Conservation (phyloP, 495 filamentous ascomycete genomes). For the Amniculicola lignicola region DNA sequence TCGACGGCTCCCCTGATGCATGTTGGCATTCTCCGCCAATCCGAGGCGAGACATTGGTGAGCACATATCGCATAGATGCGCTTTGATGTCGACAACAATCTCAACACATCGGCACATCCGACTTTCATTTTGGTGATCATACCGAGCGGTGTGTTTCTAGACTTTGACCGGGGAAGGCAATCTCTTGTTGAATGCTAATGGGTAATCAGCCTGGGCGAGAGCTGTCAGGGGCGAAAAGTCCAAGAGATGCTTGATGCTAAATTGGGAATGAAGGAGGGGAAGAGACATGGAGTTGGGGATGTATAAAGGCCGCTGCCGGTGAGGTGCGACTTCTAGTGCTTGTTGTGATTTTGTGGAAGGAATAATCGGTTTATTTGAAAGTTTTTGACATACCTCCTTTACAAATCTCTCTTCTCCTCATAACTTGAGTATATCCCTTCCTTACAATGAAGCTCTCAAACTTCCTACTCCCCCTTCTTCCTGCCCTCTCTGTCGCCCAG, state of each 20-base stretch:
- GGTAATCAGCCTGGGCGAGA: constrained; percentile 8
- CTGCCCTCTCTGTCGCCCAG: constrained; percentile 13
- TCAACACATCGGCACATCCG: not conserved
- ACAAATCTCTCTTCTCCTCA: not conserved
- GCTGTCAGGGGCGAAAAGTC: not conserved
- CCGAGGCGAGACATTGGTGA: constrained; percentile 1
- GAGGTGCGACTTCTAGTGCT: not conserved
- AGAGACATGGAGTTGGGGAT: not conserved
- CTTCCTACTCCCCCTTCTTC: constrained; percentile 1
- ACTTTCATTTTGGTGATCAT: not conserved
- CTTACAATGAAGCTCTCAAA: constrained; percentile 31
- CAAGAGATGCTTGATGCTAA: not conserved
- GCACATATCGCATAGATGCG: not conserved
- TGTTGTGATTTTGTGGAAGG: not conserved
- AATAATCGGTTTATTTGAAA: no score
- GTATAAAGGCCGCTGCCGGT: constrained; percentile 2
- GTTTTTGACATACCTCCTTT: no score
- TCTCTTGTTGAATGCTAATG: not conserved
- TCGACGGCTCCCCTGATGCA: no score
- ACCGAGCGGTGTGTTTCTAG: not conserved
- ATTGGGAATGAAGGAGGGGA: not conserved
- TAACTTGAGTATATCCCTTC: not conserved
- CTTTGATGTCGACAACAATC: not conserved
- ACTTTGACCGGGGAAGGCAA: not conserved
- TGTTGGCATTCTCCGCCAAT: constrained; percentile 18